phyloP scores from a whole-genome alignment of 768 basidiomycete species.

The Podaxis sp. region DNA sequence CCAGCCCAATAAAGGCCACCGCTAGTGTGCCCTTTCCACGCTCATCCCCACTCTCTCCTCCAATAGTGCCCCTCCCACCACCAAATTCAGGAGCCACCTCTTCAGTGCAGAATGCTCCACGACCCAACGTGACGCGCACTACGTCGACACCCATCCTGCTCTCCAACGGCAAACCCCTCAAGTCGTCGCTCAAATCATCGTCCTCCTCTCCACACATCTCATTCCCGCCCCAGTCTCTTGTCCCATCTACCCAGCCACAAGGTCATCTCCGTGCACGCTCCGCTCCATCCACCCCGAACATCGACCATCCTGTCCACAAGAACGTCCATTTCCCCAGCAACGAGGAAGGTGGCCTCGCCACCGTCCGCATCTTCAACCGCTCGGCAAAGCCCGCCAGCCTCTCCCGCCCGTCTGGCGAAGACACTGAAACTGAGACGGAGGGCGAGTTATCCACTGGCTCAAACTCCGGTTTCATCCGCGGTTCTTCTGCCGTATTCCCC shows the following conservation, averaged over 20 bases:
- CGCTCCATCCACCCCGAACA: slow-evolving; percentile 55
- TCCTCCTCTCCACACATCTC: slow-evolving; percentile 40
- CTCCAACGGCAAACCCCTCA: slow-evolving; percentile 83
- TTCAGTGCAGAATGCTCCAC: slow-evolving; percentile 22
- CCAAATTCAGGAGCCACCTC: slow-evolving; percentile 6
- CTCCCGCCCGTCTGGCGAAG: slow-evolving; percentile 40
- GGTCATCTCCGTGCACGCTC: slow-evolving; percentile 38
- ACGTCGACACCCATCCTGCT: slow-evolving; percentile 47
- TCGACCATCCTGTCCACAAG: slow-evolving; percentile 48
- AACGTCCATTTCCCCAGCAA: slow-evolving; percentile 86
- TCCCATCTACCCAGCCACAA: slow-evolving; percentile 11
- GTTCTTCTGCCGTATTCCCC: slow-evolving; percentile 1
- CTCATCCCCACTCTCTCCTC: slow-evolving; percentile 28
- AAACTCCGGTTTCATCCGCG: slow-evolving; percentile 9
- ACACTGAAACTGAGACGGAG: slow-evolving; percentile 41
- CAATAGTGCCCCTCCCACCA: slow-evolving; percentile 16
- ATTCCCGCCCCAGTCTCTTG: slow-evolving; percentile 4
- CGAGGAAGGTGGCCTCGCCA: slow-evolving; percentile 57
- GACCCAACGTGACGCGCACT: slow-evolving; percentile 37
- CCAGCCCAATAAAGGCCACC: too few species aligned
- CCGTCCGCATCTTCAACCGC: slow-evolving; percentile 61
- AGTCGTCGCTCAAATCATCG: slow-evolving; percentile 73
- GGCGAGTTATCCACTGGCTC: slow-evolving; percentile 24
- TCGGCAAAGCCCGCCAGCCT: slow-evolving; percentile 66
- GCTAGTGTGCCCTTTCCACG: slow-evolving; percentile 43